These are phyloP conservation scores for Oryza meridionalis DNA, from an alignment of 176 grass and related monocot genomes.

Conservation along the genomic window DNA sequence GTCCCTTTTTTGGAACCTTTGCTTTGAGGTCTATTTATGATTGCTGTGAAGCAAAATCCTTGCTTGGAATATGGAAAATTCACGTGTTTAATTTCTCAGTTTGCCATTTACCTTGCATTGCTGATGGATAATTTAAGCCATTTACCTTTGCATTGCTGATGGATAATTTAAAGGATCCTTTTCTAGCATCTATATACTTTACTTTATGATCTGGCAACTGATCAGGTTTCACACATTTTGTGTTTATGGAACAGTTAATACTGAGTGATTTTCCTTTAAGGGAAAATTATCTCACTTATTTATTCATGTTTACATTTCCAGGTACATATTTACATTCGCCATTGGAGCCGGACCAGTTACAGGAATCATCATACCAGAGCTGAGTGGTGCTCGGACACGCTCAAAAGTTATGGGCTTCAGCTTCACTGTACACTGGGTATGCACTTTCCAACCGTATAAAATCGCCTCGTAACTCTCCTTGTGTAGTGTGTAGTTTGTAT, in stretches of 20 bases:
- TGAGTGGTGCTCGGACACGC: constrained; percentile 75
- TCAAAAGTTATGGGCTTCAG: constrained; percentile 98
- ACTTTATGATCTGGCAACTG: constrained; percentile 21
- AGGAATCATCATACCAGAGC: constrained; percentile 92
- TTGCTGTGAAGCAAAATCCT: background rate
- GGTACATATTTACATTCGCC: constrained; percentile 95
- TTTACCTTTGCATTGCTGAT: background rate
- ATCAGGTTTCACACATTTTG: constrained; percentile 3
- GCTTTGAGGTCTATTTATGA: background rate
- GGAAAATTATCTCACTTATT: background rate
- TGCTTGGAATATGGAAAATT: background rate
- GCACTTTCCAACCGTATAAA: constrained; percentile 4
- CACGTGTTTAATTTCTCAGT: background rate
- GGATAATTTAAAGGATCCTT: background rate
- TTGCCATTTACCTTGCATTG: background rate
- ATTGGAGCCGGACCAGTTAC: constrained; percentile 94
- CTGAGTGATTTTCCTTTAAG: background rate
- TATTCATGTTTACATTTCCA: constrained; percentile 47
- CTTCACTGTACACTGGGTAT: constrained; percentile 95
- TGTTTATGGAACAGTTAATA: constrained; percentile 18
- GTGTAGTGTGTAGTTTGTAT: constrained; percentile 17
- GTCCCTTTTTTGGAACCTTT: constrained; percentile 3
- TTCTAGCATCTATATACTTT: constrained; percentile 2
- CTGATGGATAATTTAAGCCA: background rate
- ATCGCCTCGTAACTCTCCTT: constrained; percentile 10